Evolutionary conservation across 2,329 filamentous ascomycete species (phyloP).

Genomic region (Xylaria sp.): DNA sequence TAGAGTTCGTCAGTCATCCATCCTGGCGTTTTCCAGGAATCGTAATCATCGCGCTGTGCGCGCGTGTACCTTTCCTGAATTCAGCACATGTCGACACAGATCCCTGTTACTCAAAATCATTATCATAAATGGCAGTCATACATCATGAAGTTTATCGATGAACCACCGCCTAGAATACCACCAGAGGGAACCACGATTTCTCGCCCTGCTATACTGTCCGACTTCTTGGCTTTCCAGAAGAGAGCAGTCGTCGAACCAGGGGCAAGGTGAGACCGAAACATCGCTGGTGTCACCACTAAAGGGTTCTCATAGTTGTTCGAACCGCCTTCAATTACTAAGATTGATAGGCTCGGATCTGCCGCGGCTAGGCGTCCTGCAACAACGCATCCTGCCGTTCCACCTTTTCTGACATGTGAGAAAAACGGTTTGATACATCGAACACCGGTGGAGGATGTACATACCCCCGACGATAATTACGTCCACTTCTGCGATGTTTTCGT

Average conservation of each 20-base stretch:
- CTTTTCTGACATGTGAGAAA: conserved; percentile 28
- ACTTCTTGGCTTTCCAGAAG: conserved; percentile 58
- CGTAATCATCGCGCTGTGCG: conserved; percentile 51
- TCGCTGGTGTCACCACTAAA: conserved; percentile 56
- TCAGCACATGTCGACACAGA: conserved; percentile 8
- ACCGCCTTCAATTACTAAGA: conserved; percentile 42
- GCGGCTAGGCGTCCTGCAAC: conserved; percentile 40
- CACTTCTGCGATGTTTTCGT: conserved; percentile 42
- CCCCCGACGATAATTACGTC: conserved; percentile 49
- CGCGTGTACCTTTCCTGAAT: conserved; percentile 46
- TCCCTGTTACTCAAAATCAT: not conserved
- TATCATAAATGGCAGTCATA: too few species aligned
- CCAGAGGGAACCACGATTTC: conserved; percentile 55
- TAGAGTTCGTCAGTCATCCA: conserved; percentile 53
- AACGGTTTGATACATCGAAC: not conserved
- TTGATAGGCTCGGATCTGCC: conserved; percentile 39
- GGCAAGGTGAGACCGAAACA: conserved; percentile 60
- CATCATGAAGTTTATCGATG: conserved; percentile 63
- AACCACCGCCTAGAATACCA: conserved; percentile 65
- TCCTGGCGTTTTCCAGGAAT: conserved; percentile 48
- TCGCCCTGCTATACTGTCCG: conserved; percentile 57
- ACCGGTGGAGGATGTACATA: conserved; percentile 25
- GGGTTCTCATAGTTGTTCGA: conserved; percentile 31
- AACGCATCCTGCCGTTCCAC: conserved; percentile 40
- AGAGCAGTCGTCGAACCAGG: conserved; percentile 57